Conservation (phyloP, 495 filamentous ascomycete genomes). For the Jackrogersella multiformis region DNA sequence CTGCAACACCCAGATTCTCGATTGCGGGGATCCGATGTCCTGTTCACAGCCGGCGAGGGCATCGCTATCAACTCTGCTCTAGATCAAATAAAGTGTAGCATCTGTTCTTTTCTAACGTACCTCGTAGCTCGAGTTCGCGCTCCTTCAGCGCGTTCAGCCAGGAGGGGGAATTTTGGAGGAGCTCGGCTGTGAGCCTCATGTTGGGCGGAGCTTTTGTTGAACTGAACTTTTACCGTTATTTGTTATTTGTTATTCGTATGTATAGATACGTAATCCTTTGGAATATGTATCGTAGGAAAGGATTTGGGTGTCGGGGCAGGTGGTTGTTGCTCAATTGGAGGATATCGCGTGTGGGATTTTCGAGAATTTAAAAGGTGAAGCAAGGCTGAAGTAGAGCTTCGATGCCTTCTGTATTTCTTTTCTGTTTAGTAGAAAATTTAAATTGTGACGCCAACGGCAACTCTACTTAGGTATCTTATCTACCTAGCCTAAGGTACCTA, state of each 20-base stretch:
- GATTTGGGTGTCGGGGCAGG: not conserved
- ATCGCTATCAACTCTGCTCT: conserved; percentile 86
- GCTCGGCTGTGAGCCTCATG: conserved; percentile 95
- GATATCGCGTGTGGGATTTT: conserved; percentile 12
- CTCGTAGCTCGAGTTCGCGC: conserved; percentile 98
- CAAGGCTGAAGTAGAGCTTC: conserved; percentile 2
- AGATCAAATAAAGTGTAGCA: conserved; percentile 83
- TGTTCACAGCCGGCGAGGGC: conserved; percentile 65
- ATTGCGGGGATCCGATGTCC: conserved; percentile 97
- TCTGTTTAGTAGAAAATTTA: not conserved
- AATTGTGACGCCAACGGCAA: conserved; percentile 24
- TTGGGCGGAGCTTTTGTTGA: conserved; percentile 38
- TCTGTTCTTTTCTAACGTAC: conserved; percentile 99
- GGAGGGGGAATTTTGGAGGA: conserved; percentile 88
- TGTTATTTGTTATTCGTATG: no score
- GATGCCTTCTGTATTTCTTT: no score
- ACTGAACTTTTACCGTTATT: conserved; percentile 33
- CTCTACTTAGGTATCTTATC: no score
- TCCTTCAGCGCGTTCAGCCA: conserved; percentile 98
- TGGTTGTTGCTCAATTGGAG: conserved; percentile 2
- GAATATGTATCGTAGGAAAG: not conserved
- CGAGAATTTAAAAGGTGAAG: not conserved
- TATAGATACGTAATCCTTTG: not conserved
- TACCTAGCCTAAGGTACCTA: no score
- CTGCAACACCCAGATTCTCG: conserved; percentile 97